Evolutionary conservation across 345 rosid species (phyloP), one percentile per base, ranked within the genome.

Genomic region (Conringia planisiliqua): DNA sequence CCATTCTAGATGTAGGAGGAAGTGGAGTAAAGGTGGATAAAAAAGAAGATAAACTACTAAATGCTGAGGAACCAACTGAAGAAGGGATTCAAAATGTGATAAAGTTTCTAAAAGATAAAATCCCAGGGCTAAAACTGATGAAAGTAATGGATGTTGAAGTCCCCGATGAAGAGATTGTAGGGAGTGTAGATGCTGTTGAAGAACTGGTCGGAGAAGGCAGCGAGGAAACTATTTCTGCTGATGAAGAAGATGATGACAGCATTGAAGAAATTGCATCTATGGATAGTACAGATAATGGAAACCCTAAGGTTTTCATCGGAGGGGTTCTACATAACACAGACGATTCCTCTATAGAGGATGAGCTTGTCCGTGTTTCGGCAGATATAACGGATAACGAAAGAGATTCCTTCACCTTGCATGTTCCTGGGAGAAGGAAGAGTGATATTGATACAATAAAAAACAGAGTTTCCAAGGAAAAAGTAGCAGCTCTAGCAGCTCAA

Each of bases 71-170:
- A 80, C 88, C 88, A 36, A 91, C 92, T 44, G 97, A 90, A 83
- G 97, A 90, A 79, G 96, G 96, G 79, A 91, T 95, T 73, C 84
- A 87, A 88, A 90, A 90, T 62, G 96, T 95, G 64, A 85, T 95
- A 56, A 90, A 91, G 43, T 95, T 87, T 85, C 90, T 95, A 36
- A 95, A 90, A 83, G 96, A 95, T 61, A 91, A 86, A 83, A 95
- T 95, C 80, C 97, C 99, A 10, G 99, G 95, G 73, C 65, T 95
- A 68, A 91, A 90, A 80, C 62, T 56, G 40, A 85, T 91, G 58
- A 91, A 87, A 84, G 84, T 88, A 62, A 85, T 83, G 92, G 86
- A 94, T 62, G 72, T 87, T 39, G 82, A 79, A 73, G 75, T 80
- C 56, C 68, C 92, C 35, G 87, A 76, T 35, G 92, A 84, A 76